phyloP scores from a whole-genome alignment of 768 basidiomycete genomes.

The Jaapia argillacea region DNA sequence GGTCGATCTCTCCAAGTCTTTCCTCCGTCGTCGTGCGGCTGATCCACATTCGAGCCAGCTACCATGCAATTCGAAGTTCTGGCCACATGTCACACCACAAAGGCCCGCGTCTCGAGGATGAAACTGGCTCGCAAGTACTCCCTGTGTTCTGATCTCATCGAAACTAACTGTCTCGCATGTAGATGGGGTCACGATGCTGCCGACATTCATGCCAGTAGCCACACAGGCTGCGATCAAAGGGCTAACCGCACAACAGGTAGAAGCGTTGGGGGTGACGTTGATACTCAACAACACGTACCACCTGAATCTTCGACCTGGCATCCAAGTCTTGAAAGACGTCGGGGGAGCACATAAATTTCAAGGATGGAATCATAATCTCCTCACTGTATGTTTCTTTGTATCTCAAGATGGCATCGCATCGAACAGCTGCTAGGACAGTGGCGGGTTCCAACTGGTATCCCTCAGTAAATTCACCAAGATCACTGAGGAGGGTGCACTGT shows the following conservation, averaged over 20 bases:
- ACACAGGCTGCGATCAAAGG: constrained; percentile 92
- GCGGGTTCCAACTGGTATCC: constrained; percentile 84
- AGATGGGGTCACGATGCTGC: constrained; percentile 79
- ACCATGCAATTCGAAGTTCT: constrained; percentile 82
- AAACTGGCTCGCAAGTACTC: constrained; percentile 63
- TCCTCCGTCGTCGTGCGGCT: too few species aligned
- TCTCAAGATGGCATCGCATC: constrained; percentile 1
- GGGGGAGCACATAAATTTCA: constrained; percentile 90
- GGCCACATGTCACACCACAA: constrained; percentile 73
- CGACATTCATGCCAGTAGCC: constrained; percentile 91
- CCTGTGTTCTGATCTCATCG: constrained; percentile 3
- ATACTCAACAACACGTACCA: constrained; percentile 91
- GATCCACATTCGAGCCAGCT: too few species aligned
- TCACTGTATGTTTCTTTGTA: constrained; percentile 43
- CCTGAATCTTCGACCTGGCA: constrained; percentile 77
- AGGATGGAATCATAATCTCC: constrained; percentile 77
- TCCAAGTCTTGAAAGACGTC: constrained; percentile 56
- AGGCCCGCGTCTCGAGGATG: constrained; percentile 81
- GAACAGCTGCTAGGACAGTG: constrained; percentile 53
- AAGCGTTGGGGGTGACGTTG: constrained; percentile 70
- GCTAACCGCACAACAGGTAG: constrained; percentile 76
- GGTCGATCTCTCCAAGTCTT: too few species aligned
- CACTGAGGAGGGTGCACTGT: constrained; percentile 83
- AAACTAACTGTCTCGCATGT: constrained; percentile 4
- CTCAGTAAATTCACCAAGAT: constrained; percentile 77